Evolutionary conservation across 306 rosid species (phyloP).

Genomic region (Cucurbita maxima): DNA sequence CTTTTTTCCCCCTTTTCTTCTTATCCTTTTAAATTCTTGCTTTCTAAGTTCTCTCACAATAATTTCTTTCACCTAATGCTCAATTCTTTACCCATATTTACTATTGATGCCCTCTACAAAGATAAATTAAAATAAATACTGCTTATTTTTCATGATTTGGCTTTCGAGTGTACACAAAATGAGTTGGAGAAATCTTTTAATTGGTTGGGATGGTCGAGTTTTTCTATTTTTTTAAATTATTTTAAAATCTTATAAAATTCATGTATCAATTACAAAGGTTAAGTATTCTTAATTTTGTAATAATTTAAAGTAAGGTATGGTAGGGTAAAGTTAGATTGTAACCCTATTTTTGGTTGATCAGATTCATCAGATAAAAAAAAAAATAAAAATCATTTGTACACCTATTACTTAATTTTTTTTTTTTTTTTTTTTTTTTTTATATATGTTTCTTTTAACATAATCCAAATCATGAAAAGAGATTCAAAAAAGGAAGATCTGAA

Average conservation of each 20-base stretch:
- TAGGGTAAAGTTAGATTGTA: no score
- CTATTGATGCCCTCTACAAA: neutral
- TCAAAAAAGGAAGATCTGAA: neutral
- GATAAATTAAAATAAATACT: neutral
- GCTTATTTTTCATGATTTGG: neutral
- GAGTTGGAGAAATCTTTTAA: no score
- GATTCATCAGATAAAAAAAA: no score
- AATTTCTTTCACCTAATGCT: neutral
- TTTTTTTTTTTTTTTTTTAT: neutral
- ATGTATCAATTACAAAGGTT: no score
- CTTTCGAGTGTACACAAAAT: neutral
- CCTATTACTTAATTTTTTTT: no score
- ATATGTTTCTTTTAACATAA: neutral
- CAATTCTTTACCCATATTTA: neutral
- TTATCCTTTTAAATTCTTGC: neutral
- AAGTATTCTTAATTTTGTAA: no score
- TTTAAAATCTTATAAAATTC: no score
- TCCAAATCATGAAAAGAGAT: neutral
- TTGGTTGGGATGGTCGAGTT: no score
- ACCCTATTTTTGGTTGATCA: no score
- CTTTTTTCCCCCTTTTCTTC: neutral
- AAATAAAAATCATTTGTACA: no score
- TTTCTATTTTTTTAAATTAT: no score
- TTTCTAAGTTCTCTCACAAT: constrained; percentile 7
- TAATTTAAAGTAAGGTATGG: no score